These are phyloP conservation scores for Paecilomyces sp. DNA, from an alignment of 2,329 filamentous ascomycete species.

Conservation along the genomic window DNA sequence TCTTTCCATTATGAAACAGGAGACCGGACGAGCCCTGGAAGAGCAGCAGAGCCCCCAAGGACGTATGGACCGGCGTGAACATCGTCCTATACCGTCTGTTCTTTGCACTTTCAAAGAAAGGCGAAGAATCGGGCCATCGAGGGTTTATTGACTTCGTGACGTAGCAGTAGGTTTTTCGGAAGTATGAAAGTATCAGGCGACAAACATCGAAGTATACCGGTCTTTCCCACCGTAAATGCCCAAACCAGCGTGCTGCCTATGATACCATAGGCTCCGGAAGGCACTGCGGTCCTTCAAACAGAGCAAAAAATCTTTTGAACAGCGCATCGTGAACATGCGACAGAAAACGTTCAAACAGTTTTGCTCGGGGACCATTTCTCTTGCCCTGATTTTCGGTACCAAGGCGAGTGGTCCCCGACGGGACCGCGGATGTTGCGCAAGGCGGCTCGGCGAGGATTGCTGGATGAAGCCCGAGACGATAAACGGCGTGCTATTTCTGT, in stretches of 20 bases:
- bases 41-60: slow-evolving; percentile 44
- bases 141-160: neutral
- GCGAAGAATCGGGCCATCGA: neutral
- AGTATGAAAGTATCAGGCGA: neutral
- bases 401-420: neutral
- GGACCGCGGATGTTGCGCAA: neutral
- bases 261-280: neutral
- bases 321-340: neutral
- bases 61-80: slow-evolving; percentile 48
- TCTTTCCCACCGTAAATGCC: neutral
- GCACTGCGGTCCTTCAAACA: neutral
- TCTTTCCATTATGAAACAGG: slow-evolving; percentile 44
- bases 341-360: neutral
- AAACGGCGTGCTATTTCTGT: neutral
- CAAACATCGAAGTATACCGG: neutral
- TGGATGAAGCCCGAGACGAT: neutral
- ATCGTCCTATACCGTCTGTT: slow-evolving; percentile 22
- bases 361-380: neutral
- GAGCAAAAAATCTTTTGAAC: neutral
- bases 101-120: neutral
- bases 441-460: neutral
- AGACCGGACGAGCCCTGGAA: slow-evolving; percentile 45
- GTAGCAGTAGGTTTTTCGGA: neutral
- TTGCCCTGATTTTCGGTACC: neutral
- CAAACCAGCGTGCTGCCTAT: neutral